Percentiles rank a stretch among this genome's conserved stretches.
phyloP scores from a whole-genome alignment of 345 rosid species.

The Salix brachista region DNA sequence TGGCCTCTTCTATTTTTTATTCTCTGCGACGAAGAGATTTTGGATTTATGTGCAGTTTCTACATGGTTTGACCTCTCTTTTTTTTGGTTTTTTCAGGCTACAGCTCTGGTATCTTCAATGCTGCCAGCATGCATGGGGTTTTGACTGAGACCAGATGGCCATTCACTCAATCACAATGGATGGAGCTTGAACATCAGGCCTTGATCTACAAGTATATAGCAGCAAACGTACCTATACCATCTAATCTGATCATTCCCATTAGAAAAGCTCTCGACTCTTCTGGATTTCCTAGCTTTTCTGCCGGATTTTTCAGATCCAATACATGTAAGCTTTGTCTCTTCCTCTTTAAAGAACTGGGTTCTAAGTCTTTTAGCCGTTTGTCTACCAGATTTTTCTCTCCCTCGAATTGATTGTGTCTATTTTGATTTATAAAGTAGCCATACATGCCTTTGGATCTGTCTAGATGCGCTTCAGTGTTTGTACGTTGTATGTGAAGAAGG shows the following conservation, averaged over 20 bases:
- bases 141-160: slow-evolving; percentile 47
- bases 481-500: neutral
- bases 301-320: slow-evolving; percentile 45
- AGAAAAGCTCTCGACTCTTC: slow-evolving; percentile 66
- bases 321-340: slow-evolving; percentile 40
- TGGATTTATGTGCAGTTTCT: neutral
- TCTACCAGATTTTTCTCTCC: too few relatives aligned
- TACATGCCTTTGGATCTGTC: neutral
- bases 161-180: slow-evolving; percentile 76
- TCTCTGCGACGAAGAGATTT: neutral
- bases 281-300: slow-evolving; percentile 38
- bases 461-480: neutral
- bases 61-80: neutral
- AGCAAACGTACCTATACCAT: slow-evolving; percentile 74
- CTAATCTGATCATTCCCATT: slow-evolving; percentile 67
- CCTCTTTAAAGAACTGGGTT: neutral
- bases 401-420: neutral
- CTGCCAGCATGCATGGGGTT: slow-evolving; percentile 37
- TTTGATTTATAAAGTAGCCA: neutral
- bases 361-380: too few relatives aligned
- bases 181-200: slow-evolving; percentile 93
- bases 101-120: slow-evolving; percentile 33
- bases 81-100: slow-evolving; percentile 28
- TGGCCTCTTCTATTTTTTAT: neutral
- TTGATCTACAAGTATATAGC: slow-evolving; percentile 81